Evolutionary conservation across 352 stramenopile genomes (phyloP).

Genomic region (Pythium periplocum): DNA sequence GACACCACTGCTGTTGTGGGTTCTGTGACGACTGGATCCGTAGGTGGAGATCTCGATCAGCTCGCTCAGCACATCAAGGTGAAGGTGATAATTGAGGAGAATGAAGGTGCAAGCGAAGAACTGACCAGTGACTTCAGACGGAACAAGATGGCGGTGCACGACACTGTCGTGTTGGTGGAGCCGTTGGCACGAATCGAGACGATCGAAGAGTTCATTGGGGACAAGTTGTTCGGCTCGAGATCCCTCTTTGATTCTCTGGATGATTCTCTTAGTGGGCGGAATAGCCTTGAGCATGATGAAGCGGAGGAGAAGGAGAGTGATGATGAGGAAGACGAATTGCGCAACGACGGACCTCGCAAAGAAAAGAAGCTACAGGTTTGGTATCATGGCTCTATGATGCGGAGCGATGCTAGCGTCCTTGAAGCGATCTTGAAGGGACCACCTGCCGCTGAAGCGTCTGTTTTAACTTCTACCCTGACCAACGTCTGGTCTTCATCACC

Average conservation of each 20-base stretch:
- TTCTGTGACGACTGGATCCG: constrained; percentile 9
- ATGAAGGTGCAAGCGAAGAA: constrained; percentile 12
- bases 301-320: not conserved
- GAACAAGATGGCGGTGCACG: constrained; percentile 40
- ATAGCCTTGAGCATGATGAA: not conserved
- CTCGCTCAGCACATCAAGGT: constrained; percentile 74
- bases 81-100: constrained; percentile 52
- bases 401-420: constrained; percentile 46
- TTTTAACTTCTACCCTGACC: too few relatives aligned
- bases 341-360: constrained; percentile 12
- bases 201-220: constrained; percentile 71
- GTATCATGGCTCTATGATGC: constrained; percentile 30
- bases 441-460: not conserved
- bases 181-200: constrained; percentile 70
- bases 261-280: constrained; percentile 2
- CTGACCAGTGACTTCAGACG: constrained; percentile 18
- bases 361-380: constrained; percentile 28
- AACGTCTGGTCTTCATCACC: constrained; percentile 37
- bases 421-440: constrained; percentile 56
- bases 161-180: constrained; percentile 72
- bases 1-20: not conserved
- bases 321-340: constrained; percentile 9
- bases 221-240: constrained; percentile 51
- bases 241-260: constrained; percentile 30
- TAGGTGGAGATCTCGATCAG: constrained; percentile 50